Evolutionary conservation across 73 alveolate species (phyloP), one percentile per base, ranked within the genome.

Genomic region (Tetrahymena elliotti): DNA sequence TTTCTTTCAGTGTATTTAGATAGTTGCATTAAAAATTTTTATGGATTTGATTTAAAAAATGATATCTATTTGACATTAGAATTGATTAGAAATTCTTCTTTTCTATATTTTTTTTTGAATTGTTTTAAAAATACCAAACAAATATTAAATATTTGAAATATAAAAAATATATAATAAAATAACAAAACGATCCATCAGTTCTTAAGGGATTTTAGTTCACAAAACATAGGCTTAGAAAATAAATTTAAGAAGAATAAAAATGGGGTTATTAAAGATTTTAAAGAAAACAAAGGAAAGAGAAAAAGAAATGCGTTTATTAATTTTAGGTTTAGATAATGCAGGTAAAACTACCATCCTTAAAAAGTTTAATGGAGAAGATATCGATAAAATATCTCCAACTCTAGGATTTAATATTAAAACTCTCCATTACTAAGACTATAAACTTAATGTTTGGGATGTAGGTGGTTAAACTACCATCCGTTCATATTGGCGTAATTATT

Each of bases 391-490:
- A 94, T 96, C 99, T 12, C 99, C 99, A 6, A 99, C 99, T 35
- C 96, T 98, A 38, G 99, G 99, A 12, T 99, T 99, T 96, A 98
- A 99, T 95, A 99, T 99, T 83, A 98, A 99, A 93, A 98, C 99
- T 22, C 96, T 99, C 92, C 98, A 98, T 54, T 97, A 97, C 96
- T 96, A 98, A 52, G 99, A 98, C 47, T 98, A 98, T 93, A 98
- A 98, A 93, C 98, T 99, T 20, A 99, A 99, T 96, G 97, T 98
- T 83, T 99, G 99, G 99, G 99, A 99, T 95, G 99, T 99, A 20
- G 99, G 99, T 27, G 99, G 99, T 35, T 99, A 99, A 95, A 97
- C 98, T 13, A 98, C 99, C n/a, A 99, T 99, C 84, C 96, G 99
- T 93, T 97, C 99, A 38, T 99, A 99, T 95, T 99, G 99, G 99